These are phyloP conservation scores for Microbotryomycetes sp. DNA, from an alignment of 1,284 basidiomycete genomes.

Conservation along the genomic window DNA sequence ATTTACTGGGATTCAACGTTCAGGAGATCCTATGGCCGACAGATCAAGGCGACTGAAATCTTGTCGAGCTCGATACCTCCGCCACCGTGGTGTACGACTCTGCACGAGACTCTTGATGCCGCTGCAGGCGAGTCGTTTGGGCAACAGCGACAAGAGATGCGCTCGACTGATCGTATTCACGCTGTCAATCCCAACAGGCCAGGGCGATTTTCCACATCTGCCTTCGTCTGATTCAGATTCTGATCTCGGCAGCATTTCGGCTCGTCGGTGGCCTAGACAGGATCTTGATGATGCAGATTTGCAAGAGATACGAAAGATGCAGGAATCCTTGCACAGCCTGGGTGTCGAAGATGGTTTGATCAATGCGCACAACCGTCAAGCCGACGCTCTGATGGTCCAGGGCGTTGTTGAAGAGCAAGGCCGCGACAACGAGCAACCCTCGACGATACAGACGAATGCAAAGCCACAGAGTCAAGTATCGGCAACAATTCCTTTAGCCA, in stretches of 20 bases:
- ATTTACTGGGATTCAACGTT: no score
- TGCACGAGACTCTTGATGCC: slow-evolving; percentile 17
- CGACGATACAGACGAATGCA: no score
- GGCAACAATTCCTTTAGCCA: no score
- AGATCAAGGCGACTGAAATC: slow-evolving; percentile 18
- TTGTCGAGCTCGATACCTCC: slow-evolving; percentile 3
- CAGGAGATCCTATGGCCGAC: slow-evolving; percentile 13
- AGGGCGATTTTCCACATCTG: background rate
- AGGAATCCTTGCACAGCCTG: slow-evolving; percentile 16
- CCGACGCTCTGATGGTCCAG: slow-evolving; percentile 9
- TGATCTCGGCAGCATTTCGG: background rate
- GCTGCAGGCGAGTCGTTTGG: slow-evolving; percentile 12
- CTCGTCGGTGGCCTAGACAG: slow-evolving; percentile 17
- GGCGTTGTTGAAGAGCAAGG: no score
- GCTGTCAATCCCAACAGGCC: background rate
- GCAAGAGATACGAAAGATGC: slow-evolving; percentile 16
- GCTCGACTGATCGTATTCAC: background rate
- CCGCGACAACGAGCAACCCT: no score
- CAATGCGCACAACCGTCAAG: slow-evolving; percentile 1
- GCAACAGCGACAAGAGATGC: no score
- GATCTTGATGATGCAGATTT: slow-evolving; percentile 28
- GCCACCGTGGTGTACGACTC: background rate
- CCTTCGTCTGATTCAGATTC: background rate
- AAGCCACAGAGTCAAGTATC: no score
- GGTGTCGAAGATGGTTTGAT: slow-evolving; percentile 21